Evolutionary conservation across 495 filamentous ascomycete species (phyloP).

Genomic region (Evernia prunastri): DNA sequence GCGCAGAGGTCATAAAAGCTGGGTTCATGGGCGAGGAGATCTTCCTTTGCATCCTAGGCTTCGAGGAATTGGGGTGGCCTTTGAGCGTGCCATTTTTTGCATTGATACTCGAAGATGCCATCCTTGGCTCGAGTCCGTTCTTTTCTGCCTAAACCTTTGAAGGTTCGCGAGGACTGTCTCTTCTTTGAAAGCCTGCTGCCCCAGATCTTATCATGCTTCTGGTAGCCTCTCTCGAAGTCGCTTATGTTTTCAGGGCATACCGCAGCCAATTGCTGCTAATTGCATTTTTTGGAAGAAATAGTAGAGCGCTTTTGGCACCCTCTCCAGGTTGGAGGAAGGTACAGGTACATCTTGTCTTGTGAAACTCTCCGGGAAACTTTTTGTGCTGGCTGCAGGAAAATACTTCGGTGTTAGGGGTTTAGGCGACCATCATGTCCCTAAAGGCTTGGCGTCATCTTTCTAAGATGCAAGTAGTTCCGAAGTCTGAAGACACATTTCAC

Average conservation of each 20-base stretch:
- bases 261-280: background rate
- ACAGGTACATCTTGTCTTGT: background rate
- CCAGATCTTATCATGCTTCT: background rate
- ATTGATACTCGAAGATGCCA: conserved; percentile 13
- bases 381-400: background rate
- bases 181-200: background rate
- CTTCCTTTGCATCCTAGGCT: conserved; percentile 31
- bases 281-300: background rate
- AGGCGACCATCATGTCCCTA: background rate
- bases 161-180: background rate
- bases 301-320: background rate
- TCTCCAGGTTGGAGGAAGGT: background rate
- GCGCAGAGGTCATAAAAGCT: conserved; percentile 93
- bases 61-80: background rate
- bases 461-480: background rate
- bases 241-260: background rate
- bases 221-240: background rate
- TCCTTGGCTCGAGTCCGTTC: background rate
- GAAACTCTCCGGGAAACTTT: background rate
- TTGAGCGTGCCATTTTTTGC: conserved; percentile 11
- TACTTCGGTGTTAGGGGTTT: background rate
- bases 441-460: background rate
- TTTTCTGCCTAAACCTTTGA: background rate
- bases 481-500: conserved; percentile 2
- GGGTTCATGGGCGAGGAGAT: conserved; percentile 57